These are phyloP conservation scores for Rhynchospora breviuscula DNA, from an alignment of 176 grass and related monocot species.

Conservation along the genomic window DNA sequence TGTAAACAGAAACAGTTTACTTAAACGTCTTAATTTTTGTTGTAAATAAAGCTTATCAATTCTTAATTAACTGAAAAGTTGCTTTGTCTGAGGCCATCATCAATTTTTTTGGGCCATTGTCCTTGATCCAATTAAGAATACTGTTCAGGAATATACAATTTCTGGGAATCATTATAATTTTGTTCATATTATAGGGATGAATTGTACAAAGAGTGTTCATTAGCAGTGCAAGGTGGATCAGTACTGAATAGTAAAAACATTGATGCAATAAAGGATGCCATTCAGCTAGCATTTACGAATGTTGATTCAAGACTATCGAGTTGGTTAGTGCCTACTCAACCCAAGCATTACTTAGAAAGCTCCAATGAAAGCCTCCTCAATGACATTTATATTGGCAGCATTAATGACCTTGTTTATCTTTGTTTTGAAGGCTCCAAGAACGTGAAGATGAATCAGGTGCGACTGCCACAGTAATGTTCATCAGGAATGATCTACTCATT, in stretches of 20 bases:
- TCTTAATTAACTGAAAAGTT: not conserved
- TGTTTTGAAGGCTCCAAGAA: conserved; percentile 64
- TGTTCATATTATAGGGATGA: conserved; percentile 55
- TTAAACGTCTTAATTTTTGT: not conserved
- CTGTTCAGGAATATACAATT: not conserved
- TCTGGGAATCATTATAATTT: not conserved
- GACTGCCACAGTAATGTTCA: conserved; percentile 71
- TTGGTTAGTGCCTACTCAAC: conserved; percentile 49
- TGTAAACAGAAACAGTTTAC: not conserved
- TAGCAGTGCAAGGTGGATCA: conserved; percentile 62
- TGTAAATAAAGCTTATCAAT: not conserved
- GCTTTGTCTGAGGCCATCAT: not conserved
- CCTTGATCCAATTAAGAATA: not conserved
- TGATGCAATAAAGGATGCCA: conserved; percentile 51
- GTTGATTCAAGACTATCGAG: conserved; percentile 57
- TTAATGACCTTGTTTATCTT: not conserved
- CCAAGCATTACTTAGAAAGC: not conserved
- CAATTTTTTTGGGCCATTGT: not conserved
- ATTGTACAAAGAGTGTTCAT: conserved; percentile 78
- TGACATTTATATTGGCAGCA: conserved; percentile 3
- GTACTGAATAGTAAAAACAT: conserved; percentile 67
- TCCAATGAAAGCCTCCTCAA: not conserved
- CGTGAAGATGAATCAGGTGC: conserved; percentile 60
- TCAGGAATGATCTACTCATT: conserved; percentile 72
- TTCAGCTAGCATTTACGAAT: conserved; percentile 60